Evolutionary conservation across 2,329 filamentous ascomycete genomes (phyloP).

Genomic region (Aspergillus costaricaensis): DNA sequence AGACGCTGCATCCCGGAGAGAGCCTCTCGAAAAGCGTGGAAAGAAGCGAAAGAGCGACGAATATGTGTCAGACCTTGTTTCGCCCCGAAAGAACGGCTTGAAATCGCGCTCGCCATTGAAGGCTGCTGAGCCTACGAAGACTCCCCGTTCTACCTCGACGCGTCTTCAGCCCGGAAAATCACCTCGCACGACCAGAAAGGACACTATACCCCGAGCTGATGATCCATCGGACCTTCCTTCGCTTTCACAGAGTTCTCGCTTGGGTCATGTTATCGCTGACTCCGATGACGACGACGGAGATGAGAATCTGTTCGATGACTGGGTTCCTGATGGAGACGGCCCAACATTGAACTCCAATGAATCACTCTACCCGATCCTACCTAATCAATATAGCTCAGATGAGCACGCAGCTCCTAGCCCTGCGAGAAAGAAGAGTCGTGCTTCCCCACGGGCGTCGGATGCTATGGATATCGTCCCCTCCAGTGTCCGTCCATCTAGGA

Average conservation of each 20-base stretch:
- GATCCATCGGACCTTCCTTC: conserved; percentile 1
- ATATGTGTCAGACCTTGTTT: conserved; percentile 42
- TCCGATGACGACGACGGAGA: conserved; percentile 37
- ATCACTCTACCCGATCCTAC: conserved; percentile 35
- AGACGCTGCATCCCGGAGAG: conserved; percentile 42
- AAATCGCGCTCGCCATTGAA: conserved; percentile 28
- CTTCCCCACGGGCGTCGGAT: conserved; percentile 10
- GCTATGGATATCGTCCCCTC: conserved; percentile 2
- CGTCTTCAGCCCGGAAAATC: conserved; percentile 1
- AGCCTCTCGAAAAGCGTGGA: conserved; percentile 41
- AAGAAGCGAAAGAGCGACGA: conserved; percentile 55
- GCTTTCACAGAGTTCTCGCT: conserved; percentile 10
- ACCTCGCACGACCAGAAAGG: conserved; percentile 12
- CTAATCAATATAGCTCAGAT: conserved; percentile 20
- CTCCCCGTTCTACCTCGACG: conserved; percentile 1
- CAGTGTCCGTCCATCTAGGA: not conserved
- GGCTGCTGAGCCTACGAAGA: conserved; percentile 7
- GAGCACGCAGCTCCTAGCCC: conserved; percentile 7
- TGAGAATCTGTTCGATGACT: conserved; percentile 28
- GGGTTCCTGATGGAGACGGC: conserved; percentile 24
- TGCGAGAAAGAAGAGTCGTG: not conserved
- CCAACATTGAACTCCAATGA: conserved; percentile 26
- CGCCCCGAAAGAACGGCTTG: conserved; percentile 31
- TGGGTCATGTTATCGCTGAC: conserved; percentile 33
- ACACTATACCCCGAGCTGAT: conserved; percentile 12